Evolutionary conservation across 1,139 yeast species (phyloP).

Genomic region (Pichia terricola): DNA sequence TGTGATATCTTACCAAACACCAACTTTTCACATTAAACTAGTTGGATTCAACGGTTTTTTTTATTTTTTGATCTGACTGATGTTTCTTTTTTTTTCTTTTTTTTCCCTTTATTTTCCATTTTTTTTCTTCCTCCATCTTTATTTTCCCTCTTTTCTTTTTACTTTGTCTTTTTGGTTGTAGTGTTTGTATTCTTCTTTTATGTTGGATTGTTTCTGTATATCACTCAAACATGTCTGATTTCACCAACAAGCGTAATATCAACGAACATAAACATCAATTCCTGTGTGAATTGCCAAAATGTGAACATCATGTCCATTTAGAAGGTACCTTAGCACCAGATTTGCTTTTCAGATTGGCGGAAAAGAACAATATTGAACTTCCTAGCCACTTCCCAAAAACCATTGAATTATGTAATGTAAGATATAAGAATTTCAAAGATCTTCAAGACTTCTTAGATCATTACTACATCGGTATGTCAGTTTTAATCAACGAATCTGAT

Average conservation of each 20-base stretch:
- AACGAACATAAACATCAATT: constrained; percentile 29
- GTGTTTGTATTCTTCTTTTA: no score
- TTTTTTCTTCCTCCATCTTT: no score
- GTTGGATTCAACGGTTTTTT: no score
- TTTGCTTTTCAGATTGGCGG: constrained; percentile 55
- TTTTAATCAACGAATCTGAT: constrained; percentile 54
- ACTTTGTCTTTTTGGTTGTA: no score
- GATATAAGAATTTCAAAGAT: constrained; percentile 53
- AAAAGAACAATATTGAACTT: constrained; percentile 45
- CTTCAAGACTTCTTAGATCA: constrained; percentile 69
- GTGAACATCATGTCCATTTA: constrained; percentile 75
- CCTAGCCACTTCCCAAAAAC: constrained; percentile 51
- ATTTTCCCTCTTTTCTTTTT: no score
- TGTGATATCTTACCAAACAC: no score
- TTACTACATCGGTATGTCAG: constrained; percentile 73
- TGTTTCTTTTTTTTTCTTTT: no score
- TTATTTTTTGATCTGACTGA: no score
- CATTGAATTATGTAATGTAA: constrained; percentile 34
- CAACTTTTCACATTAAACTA: no score
- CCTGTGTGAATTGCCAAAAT: constrained; percentile 61
- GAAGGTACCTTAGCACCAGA: constrained; percentile 77
- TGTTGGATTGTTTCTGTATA: no score
- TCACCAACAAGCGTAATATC: not conserved
- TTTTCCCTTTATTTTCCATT: no score
- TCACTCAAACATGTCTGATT: no score